Evolutionary conservation across 306 rosid species (phyloP), one percentile per base, ranked within the genome.

Genomic region (Parietaria judaica): DNA sequence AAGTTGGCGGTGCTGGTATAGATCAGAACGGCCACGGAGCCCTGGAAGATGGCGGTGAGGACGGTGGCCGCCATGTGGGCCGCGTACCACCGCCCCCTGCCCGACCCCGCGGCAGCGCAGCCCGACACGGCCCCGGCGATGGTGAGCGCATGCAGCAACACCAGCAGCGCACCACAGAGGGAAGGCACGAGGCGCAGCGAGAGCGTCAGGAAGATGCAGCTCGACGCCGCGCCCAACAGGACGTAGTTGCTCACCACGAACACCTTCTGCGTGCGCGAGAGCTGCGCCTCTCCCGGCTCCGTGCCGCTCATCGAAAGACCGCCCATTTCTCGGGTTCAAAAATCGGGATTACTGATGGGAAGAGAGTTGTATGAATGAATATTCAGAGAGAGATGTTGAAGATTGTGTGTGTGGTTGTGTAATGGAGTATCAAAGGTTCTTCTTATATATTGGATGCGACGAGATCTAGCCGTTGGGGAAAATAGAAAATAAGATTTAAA

Each of bases 201-300:
- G 52, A 90, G 90, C 9, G 96, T 85, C 69, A 90, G 96, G 81
- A 90, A 90, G 66, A 90, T 87, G 84, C 97, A 90, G 69, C 91
- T 81, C 14, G 97, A 83, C 52, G 97, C 96, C 23, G 97, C 94
- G 15, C 96, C 97, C 14, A 87, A 66, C 7, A 90, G 82, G 3
- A 90, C 72, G 78, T 90, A 90, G 91, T 90, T 90, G 77, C 97
- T 78, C 65, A 90, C 74, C 36, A 90, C 85, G 71, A 90, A 90
- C 15, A 79, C 69, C 50, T 87, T 90, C 76, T 90, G 94, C 54
- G 79, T 83, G 82, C 83, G 72, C 85, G 76, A 73, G 49, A 82
- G 86, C 8, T 70, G 65, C 41, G 72, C 15, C 6, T 63, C 31
- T 0, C 31, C 13, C 4, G 72, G 11, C 37, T n/a, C 16, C 38